These are phyloP conservation scores for Heterobasidion occidentale DNA, from an alignment of 1,284 basidiomycete species.

Conservation along the genomic window DNA sequence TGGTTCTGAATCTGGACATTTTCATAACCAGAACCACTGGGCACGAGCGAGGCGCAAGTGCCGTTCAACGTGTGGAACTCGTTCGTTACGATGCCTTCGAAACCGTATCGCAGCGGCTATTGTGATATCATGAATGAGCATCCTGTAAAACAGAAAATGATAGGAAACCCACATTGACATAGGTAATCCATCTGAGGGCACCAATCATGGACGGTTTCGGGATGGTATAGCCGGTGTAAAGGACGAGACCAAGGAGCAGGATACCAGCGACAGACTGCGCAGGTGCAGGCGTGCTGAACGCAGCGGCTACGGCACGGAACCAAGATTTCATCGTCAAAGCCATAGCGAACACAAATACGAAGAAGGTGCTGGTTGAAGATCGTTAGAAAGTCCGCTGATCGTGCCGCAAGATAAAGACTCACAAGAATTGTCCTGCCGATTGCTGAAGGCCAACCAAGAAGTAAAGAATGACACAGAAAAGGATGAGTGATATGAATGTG, in stretches of 20 bases:
- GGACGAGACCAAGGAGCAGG: constrained; percentile 34
- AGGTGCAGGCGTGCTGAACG: constrained; percentile 41
- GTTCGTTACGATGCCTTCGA: constrained; percentile 46
- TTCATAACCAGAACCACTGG: constrained; percentile 46
- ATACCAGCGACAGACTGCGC: constrained; percentile 58
- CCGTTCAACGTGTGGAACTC: constrained; percentile 44
- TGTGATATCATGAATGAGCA: not conserved
- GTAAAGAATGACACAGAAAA: constrained; percentile 55
- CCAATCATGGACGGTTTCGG: constrained; percentile 53
- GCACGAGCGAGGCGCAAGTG: constrained; percentile 33
- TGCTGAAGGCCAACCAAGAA: constrained; percentile 55
- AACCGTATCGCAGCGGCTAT: constrained; percentile 41
- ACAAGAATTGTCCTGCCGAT: constrained; percentile 55
- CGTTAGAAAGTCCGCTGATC: not conserved
- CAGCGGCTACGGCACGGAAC: constrained; percentile 52
- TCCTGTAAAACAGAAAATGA: not conserved
- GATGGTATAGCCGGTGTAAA: constrained; percentile 44
- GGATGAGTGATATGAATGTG: constrained; percentile 38
- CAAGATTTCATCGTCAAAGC: constrained; percentile 54
- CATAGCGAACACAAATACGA: constrained; percentile 41
- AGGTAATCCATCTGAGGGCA: constrained; percentile 57
- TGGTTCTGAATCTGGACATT: constrained; percentile 42
- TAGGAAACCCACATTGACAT: constrained; percentile 42
- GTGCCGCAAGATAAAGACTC: constrained; percentile 14
- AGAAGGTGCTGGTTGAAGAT: constrained; percentile 35